Conservation (phyloP, 495 filamentous ascomycete species). For the Aspergillus funiculosus region DNA sequence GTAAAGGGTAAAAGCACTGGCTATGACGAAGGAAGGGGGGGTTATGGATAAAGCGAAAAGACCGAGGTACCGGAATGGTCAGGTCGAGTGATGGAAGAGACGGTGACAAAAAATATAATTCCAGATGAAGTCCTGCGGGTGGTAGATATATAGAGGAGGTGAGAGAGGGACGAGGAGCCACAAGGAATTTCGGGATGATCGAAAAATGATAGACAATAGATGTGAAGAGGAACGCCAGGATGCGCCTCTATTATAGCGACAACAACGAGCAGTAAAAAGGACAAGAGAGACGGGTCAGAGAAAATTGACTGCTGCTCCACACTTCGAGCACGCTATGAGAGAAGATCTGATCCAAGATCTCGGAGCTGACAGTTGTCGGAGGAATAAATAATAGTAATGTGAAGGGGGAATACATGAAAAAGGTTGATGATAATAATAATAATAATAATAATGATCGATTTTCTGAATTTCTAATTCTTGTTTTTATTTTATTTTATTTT, state of each 20-base stretch:
- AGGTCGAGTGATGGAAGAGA: not conserved
- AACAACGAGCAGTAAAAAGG: conserved; percentile 23
- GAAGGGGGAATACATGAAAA: conserved; percentile 3
- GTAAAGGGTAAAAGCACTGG: not conserved
- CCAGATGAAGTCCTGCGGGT: conserved; percentile 8
- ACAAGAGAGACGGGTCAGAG: conserved; percentile 41
- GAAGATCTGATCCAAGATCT: conserved; percentile 48
- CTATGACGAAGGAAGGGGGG: not conserved
- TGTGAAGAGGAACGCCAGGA: conserved; percentile 15
- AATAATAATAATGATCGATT: not conserved
- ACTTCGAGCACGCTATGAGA: conserved; percentile 36
- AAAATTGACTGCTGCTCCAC: conserved; percentile 35
- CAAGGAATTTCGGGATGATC: too few species aligned
- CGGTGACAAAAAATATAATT: conserved; percentile 4
- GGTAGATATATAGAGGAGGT: conserved; percentile 22
- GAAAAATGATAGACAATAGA: conserved; percentile 13
- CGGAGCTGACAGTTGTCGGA: conserved; percentile 43
- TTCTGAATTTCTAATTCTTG: not conserved
- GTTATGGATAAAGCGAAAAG: not conserved
- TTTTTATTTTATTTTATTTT: conserved; percentile 5
- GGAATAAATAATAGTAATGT: conserved; percentile 20
- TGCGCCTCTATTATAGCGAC: conserved; percentile 21
- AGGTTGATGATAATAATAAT: not conserved
- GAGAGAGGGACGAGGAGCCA: conserved; percentile 10
- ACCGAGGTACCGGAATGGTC: not conserved